Evolutionary conservation across 352 stramenopile species (phyloP).

Genomic region (Globisporangium megalacanthum): DNA sequence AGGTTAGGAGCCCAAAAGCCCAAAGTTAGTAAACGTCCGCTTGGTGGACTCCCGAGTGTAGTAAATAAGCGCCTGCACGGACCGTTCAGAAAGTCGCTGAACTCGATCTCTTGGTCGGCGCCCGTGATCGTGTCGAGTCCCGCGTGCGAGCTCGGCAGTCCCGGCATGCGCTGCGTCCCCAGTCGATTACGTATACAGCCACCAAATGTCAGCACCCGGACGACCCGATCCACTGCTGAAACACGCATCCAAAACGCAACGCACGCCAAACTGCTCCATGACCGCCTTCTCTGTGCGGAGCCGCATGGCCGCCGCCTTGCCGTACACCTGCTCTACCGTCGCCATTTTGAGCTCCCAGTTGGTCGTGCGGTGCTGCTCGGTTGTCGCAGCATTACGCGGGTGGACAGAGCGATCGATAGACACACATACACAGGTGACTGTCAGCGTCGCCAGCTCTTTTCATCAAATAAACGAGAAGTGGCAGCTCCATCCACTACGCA

Average conservation of each 20-base stretch:
- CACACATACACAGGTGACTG: not conserved
- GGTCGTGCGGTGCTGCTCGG: conserved; percentile 46
- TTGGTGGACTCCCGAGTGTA: not conserved
- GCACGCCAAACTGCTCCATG: conserved; percentile 76
- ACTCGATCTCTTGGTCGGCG: conserved; percentile 74
- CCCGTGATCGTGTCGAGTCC: conserved; percentile 78
- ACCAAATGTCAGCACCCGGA: not conserved
- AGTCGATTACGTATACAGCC: not conserved
- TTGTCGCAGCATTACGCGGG: not conserved
- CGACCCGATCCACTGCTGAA: not conserved
- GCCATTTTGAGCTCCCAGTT: conserved; percentile 88
- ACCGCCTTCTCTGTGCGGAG: conserved; percentile 85
- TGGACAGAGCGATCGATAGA: not conserved
- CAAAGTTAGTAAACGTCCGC: no score
- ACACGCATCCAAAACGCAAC: conserved; percentile 5
- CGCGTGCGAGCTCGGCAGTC: conserved; percentile 66
- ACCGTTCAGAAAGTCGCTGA: conserved; percentile 83
- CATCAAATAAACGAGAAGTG: not conserved
- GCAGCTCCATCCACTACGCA: no score
- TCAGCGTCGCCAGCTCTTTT: not conserved
- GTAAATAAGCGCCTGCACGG: not conserved
- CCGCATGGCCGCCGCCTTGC: conserved; percentile 85
- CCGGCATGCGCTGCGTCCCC: conserved; percentile 57
- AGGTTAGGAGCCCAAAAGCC: no score
- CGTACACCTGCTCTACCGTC: conserved; percentile 86